Base-by-base conservation (phyloP, 192 early-diverging fungal genomes). In the Umbelopsis ramanniana region DNA sequence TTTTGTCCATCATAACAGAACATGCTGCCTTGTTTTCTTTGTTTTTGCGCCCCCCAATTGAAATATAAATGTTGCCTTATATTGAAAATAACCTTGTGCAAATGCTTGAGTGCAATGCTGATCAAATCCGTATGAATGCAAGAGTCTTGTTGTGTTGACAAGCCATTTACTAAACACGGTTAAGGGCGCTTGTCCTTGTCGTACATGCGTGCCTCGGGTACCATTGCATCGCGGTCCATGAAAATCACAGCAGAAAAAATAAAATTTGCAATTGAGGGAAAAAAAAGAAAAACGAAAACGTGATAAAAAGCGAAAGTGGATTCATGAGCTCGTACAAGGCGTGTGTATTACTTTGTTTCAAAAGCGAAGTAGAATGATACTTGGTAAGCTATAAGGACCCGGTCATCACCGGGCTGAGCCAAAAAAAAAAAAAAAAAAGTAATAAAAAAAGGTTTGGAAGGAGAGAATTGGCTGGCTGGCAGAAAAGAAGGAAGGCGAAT, bases 191-290 rank as follows among this genome's bases (percentile, higher is more conserved):
- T 26, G 57, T 37, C 24, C 11, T 37, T 63, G 57, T 63, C 26
- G 57, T 19, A 63, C 57, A 63, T 63, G 57, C 57, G 57, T 63
- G 57, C 57, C 33, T 63, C 57, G 57, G 57, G 57, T 63, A 63
- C 57, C 33, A 63, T 63, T 63, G 57, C 33, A 63, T 63, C 26
- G 57, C 57, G 57, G 57, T 37, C 33, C 57, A 63, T 37, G 57
- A 37, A 63, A 63, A 7, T 63, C 33, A 35, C 19, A 15, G 5
- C 57, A 43, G 40, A 43, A 43, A 29, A 63, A 37, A 19, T 37
- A 19, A 35, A 17, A 4, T 63, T 29, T 63, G 33, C 19, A 29
- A 63, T 29, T 63, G 57, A 6, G 26, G 17, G 46, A 50, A 50
- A 26, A 29, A 63, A 37, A 33, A 35, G 48, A 50, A 17, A 50